These are phyloP conservation scores for Lithocarpus polystachyus DNA, from an alignment of 306 rosid genomes.

Conservation along the genomic window DNA sequence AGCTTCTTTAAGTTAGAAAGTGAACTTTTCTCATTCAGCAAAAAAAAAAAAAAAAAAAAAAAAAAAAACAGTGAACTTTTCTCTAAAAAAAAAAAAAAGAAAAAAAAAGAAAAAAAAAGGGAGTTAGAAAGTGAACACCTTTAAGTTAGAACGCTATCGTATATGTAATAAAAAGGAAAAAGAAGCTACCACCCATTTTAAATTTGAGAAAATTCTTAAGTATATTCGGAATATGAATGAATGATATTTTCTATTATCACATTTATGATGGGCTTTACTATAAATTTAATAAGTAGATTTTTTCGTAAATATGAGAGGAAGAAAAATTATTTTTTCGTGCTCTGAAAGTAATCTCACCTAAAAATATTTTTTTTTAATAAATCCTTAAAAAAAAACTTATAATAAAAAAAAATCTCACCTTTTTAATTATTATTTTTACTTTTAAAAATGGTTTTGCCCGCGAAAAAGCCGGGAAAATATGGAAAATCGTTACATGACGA, in stretches of 20 bases:
- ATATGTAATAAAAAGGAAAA: too few relatives aligned
- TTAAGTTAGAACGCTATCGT: too few relatives aligned
- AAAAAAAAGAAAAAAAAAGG: too few relatives aligned
- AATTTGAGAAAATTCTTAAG: fast-evolving
- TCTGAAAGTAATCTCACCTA: fast-evolving
- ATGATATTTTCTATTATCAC: fast-evolving
- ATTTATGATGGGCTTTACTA: fast-evolving
- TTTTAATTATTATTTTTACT: background rate
- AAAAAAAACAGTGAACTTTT: too few relatives aligned
- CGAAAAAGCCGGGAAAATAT: slow-evolving; percentile 29
- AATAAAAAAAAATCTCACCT: background rate
- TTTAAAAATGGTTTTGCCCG: slow-evolving; percentile 29
- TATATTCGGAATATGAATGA: fast-evolving
- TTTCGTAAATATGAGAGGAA: fast-evolving
- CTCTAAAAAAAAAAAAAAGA: too few relatives aligned
- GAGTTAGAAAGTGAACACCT: too few relatives aligned
- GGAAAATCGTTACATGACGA: slow-evolving; percentile 23
- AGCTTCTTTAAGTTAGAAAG: too few relatives aligned
- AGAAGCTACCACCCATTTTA: too few relatives aligned
- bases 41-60: too few relatives aligned
- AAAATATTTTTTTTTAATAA: too few relatives aligned
- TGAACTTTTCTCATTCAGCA: too few relatives aligned
- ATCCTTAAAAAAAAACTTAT: too few relatives aligned
- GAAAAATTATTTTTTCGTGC: fast-evolving
- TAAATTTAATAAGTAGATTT: fast-evolving